These are phyloP conservation scores for Beauveria sp. DNA, from an alignment of 2,329 filamentous ascomycete genomes.

Conservation along the genomic window DNA sequence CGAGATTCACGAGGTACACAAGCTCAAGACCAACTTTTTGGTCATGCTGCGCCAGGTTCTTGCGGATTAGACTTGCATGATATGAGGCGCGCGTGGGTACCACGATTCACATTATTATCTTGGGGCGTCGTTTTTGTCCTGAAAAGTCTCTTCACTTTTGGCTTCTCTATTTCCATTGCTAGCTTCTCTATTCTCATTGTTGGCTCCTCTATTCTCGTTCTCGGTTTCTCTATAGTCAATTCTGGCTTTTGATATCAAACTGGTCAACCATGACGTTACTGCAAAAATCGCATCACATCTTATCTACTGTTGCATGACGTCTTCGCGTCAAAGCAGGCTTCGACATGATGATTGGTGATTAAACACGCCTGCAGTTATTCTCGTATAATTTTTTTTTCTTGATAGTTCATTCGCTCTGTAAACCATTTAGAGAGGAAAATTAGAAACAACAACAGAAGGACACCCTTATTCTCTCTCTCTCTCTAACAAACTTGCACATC, in stretches of 20 bases:
- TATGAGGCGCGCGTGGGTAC: not conserved
- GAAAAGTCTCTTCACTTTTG: not conserved
- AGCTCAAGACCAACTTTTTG: conserved; percentile 72
- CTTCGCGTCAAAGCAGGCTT: not conserved
- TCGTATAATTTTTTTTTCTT: conserved; percentile 3
- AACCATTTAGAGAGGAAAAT: not conserved
- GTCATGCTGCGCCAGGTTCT: conserved; percentile 75
- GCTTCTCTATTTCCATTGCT: not conserved
- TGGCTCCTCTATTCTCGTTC: not conserved
- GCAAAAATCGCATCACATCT: not conserved
- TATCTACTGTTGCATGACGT: not conserved
- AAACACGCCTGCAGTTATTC: too few relatives aligned
- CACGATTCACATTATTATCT: not conserved
- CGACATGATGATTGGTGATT: too few relatives aligned
- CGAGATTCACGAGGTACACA: conserved; percentile 67
- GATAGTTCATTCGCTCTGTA: conserved; percentile 5
- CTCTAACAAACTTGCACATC: not conserved
- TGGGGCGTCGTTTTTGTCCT: not conserved
- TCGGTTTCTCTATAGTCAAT: not conserved
- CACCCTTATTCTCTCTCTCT: not conserved
- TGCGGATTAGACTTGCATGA: conserved; percentile 48
- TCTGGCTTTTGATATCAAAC: conserved; percentile 2
- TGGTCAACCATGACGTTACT: not conserved
- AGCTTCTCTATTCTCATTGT: not conserved
- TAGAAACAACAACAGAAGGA: not conserved